A percentile compares a stretch with the other conserved stretches of the same genome.
These are phyloP conservation scores for Astrothelium subdiscretum DNA, from an alignment of 495 filamentous ascomycete genomes.

Conservation along the genomic window DNA sequence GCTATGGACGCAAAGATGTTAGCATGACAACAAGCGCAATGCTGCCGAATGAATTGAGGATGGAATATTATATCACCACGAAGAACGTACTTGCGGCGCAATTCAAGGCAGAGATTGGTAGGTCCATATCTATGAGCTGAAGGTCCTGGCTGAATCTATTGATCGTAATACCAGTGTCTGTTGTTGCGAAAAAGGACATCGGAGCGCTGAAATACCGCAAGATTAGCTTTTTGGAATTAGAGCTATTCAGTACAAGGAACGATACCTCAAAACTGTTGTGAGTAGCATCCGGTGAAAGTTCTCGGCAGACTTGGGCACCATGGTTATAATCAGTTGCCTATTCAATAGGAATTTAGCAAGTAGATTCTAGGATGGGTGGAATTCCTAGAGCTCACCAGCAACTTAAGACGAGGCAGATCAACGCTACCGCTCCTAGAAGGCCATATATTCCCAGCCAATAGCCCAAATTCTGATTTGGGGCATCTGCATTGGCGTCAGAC, in stretches of 20 bases:
- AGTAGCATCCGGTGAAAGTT: slow-evolving; percentile 39
- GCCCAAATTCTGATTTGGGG: slow-evolving; percentile 31
- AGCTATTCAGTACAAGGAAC: neutral
- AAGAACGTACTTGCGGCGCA: slow-evolving; percentile 28
- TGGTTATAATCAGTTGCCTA: slow-evolving; percentile 39
- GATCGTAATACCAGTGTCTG: slow-evolving; percentile 32
- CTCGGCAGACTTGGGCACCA: slow-evolving; percentile 42
- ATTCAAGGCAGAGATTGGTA: slow-evolving; percentile 17
- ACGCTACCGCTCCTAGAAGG: slow-evolving; percentile 34
- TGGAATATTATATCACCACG: neutral
- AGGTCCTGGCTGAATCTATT: slow-evolving; percentile 39
- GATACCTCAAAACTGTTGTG: slow-evolving; percentile 36
- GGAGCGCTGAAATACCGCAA: slow-evolving; percentile 7
- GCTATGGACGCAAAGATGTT: slow-evolving; percentile 11
- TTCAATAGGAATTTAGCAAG: slow-evolving; percentile 1
- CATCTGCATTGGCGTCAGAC: slow-evolving; percentile 25
- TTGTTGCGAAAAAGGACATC: slow-evolving; percentile 29
- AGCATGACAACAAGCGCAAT: neutral
- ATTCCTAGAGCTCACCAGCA: slow-evolving; percentile 29
- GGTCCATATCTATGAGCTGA: slow-evolving; percentile 31
- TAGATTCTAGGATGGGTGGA: neutral
- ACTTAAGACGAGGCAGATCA: slow-evolving; percentile 34
- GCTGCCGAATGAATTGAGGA: neutral
- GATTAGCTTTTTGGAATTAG: neutral
- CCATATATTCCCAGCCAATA: slow-evolving; percentile 47